These are phyloP conservation scores for Salix exigua DNA, from an alignment of 345 rosid species.

Conservation along the genomic window DNA sequence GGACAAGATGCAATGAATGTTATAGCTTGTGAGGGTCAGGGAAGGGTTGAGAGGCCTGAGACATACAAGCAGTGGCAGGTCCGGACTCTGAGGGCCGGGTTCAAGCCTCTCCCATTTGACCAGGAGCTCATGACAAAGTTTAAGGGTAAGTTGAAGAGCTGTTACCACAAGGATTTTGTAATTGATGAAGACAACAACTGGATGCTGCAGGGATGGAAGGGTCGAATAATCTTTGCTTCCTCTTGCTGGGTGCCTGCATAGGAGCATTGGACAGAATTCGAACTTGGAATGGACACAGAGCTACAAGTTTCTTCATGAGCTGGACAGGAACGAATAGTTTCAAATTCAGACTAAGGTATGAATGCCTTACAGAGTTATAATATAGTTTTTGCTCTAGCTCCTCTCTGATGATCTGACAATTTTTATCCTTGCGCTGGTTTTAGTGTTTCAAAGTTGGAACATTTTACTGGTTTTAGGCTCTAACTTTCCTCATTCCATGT, in stretches of 20 bases:
- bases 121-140: slow-evolving; percentile 41
- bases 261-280: not conserved
- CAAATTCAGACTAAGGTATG: not conserved
- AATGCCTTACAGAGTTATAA: not conserved
- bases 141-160: slow-evolving; percentile 32
- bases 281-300: not conserved
- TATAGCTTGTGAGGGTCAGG: slow-evolving; percentile 86
- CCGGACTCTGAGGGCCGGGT: slow-evolving; percentile 70
- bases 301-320: not conserved
- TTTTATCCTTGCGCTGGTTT: not conserved
- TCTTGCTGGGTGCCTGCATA: slow-evolving; percentile 73
- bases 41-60: slow-evolving; percentile 94
- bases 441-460: not conserved
- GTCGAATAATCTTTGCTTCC: slow-evolving; percentile 67
- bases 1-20: slow-evolving; percentile 85
- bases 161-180: slow-evolving; percentile 76
- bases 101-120: slow-evolving; percentile 59
- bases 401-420: not conserved
- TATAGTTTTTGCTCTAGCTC: not conserved
- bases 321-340: not conserved
- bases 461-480: not conserved
- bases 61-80: slow-evolving; percentile 91
- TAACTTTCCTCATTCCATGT: not conserved
- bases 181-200: slow-evolving; percentile 68
- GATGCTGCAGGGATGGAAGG: slow-evolving; percentile 96